These are phyloP conservation scores for Butyriboletus pseudospeciosus DNA, from an alignment of 1,284 basidiomycete species.

Conservation along the genomic window DNA sequence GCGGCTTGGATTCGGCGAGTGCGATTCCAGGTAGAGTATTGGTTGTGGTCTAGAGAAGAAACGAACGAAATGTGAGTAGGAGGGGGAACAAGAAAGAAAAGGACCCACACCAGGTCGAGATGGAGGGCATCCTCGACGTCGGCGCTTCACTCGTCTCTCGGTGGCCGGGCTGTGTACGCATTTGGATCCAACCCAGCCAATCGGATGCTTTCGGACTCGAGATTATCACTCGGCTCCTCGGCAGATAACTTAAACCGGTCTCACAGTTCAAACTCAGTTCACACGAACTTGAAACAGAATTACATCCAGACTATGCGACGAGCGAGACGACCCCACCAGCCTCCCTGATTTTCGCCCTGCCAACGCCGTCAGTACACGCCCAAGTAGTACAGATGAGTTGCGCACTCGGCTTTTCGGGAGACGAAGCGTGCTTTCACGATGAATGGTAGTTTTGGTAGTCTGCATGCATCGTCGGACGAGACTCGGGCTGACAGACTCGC, in stretches of 20 bases:
- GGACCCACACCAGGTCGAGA: constrained; percentile 36
- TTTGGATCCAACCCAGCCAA: constrained; percentile 4
- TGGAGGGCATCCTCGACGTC: constrained; percentile 27
- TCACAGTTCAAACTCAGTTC: too few relatives aligned
- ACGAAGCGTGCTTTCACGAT: constrained; percentile 97
- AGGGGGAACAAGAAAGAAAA: background rate
- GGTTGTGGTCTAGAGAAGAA: constrained; percentile 40
- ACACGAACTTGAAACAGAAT: constrained; percentile 11
- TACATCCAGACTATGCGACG: constrained; percentile 47
- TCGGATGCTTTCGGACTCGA: constrained; percentile 7
- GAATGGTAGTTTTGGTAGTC: constrained; percentile 79
- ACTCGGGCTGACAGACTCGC: background rate
- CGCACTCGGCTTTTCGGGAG: constrained; percentile 83
- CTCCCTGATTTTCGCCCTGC: constrained; percentile 81
- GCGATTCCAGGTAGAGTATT: constrained; percentile 54
- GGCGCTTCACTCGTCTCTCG: background rate
- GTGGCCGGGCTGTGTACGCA: background rate
- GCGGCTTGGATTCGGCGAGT: constrained; percentile 47
- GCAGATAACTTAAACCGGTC: background rate
- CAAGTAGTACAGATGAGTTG: constrained; percentile 19
- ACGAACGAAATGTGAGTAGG: background rate
- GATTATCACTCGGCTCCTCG: constrained; percentile 8
- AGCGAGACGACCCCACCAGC: constrained; percentile 91
- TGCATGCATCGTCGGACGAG: constrained; percentile 25
- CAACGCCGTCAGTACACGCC: constrained; percentile 4